Evolutionary conservation across 2,329 filamentous ascomycete genomes (phyloP).

Genomic region (Phialophora tarda): DNA sequence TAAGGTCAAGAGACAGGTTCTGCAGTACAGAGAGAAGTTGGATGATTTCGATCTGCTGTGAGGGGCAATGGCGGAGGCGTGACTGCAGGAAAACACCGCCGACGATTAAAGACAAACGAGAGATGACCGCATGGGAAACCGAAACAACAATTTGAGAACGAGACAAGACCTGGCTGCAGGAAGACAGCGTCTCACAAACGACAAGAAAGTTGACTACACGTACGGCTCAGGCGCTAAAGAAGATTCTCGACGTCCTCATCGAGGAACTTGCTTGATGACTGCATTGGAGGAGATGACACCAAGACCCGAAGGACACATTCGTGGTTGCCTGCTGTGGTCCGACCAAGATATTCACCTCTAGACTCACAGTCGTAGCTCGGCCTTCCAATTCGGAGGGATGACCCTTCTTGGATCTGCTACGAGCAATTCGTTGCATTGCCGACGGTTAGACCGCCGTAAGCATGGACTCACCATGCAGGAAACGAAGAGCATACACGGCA

Average conservation of each 20-base stretch:
- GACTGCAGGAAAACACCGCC: neutral
- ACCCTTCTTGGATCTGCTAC: neutral
- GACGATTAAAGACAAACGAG: neutral
- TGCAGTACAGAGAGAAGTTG: constrained; percentile 92
- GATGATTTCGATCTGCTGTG: constrained; percentile 93
- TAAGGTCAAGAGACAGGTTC: constrained; percentile 95
- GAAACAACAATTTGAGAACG: neutral
- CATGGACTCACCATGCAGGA: neutral
- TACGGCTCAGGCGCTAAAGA: neutral
- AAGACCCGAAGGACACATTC: neutral
- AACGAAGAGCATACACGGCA: neutral
- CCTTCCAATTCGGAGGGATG: neutral
- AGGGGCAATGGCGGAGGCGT: constrained; percentile 37
- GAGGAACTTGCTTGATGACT: neutral
- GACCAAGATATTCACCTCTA: neutral
- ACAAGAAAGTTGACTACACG: neutral
- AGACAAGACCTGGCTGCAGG: neutral
- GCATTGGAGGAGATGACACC: neutral
- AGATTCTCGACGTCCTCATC: neutral
- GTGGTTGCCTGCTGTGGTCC: neutral
- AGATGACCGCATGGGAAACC: neutral
- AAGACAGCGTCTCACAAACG: neutral
- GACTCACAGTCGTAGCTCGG: neutral
- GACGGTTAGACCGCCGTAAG: too few species aligned
- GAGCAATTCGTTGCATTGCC: too few species aligned